Percentiles rank a stretch among this genome's conserved stretches.
Conservation (phyloP, 192 early-diverging fungal genomes). For the Linnemannia elongata region DNA sequence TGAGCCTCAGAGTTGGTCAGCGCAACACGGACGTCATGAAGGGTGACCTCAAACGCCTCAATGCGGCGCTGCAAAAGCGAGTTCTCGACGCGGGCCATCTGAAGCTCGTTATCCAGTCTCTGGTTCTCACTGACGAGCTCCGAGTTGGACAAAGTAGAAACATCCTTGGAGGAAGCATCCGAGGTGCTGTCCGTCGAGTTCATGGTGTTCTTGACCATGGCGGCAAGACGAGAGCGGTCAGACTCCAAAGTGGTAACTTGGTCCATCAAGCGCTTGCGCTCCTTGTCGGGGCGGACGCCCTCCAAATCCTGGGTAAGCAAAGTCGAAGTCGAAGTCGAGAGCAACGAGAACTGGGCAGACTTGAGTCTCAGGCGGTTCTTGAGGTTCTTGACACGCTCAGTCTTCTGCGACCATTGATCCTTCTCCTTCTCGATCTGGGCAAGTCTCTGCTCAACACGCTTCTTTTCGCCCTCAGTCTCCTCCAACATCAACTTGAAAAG, state of each 20-base stretch:
- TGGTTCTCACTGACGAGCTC: constrained; percentile 49
- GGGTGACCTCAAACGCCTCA: constrained; percentile 51
- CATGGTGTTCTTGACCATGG: constrained; percentile 55
- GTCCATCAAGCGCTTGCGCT: constrained; percentile 52
- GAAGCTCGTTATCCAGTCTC: constrained; percentile 33
- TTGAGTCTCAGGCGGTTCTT: constrained; percentile 44
- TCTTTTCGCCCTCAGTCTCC: constrained; percentile 55
- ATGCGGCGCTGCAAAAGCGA: constrained; percentile 49
- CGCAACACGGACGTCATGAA: constrained; percentile 53
- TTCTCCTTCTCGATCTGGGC: constrained; percentile 36
- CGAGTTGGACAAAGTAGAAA: constrained; percentile 31
- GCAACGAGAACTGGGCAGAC: constrained; percentile 39
- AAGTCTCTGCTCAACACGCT: constrained; percentile 37
- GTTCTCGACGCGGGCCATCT: constrained; percentile 54
- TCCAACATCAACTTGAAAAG: constrained; percentile 57
- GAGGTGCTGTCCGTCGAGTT: constrained; percentile 13
- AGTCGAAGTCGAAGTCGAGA: constrained; percentile 45
- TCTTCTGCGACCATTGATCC: constrained; percentile 38
- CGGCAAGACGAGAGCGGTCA: constrained; percentile 51
- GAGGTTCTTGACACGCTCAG: constrained; percentile 33
- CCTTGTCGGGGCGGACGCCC: constrained; percentile 47
- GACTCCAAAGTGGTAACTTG: constrained; percentile 48
- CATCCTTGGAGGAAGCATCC: constrained; percentile 9
- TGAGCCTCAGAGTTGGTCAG: constrained; percentile 51
- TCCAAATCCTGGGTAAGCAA: constrained; percentile 42